Evolutionary conservation across 2,329 filamentous ascomycete species (phyloP), one percentile per base, ranked within the genome.

Genomic region (Ramularia collo-cygni): DNA sequence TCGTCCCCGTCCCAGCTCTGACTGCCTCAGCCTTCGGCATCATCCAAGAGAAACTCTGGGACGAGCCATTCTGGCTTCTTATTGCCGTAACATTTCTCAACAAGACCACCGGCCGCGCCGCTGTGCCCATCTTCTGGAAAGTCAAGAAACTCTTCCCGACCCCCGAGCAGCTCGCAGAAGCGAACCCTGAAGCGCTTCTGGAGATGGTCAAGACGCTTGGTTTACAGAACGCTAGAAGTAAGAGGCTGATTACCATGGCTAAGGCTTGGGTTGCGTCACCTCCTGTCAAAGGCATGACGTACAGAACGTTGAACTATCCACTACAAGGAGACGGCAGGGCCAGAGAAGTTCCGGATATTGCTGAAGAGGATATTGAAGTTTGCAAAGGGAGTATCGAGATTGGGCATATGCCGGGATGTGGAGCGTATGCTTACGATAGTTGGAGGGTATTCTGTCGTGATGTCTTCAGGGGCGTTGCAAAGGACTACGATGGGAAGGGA

Each of bases 401-500:
- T 44, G 87, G 83, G 0, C 85, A 94, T 60, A 67, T 95, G 42
- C 88, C 86, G 0, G 80, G 85, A 38, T 60, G 74, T 40, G 85
- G 88, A 12, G 72, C 78, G 1, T 95, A 95, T 61, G 84, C 86
- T 0, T 69, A 90, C 35, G 89, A 95, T 62, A 89, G 83, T 56
- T 95, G 87, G 85, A 78, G 89, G 3, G 95, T 95, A 48, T 95
- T 95, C 62, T 95, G 87, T 59, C 77, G 89, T 2, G 89, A 95
- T 59, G 70, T 74, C 21, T 62, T 94, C 16, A 74, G 88, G 6
- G 81, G 79, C 0, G 62, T 79, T 13, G 77, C 81, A 1, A 59
- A 64, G 8, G 76, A 81, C 47, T 86, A 81, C 76, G 80, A 78
- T 53, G 83, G 83, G 1, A 68, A 53, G 58, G 75, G 50, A 48